A percentile compares a stretch with the other conserved stretches of the same genome.
These are phyloP conservation scores for Leucaena leucocephala DNA, from an alignment of 306 rosid species.

Conservation along the genomic window DNA sequence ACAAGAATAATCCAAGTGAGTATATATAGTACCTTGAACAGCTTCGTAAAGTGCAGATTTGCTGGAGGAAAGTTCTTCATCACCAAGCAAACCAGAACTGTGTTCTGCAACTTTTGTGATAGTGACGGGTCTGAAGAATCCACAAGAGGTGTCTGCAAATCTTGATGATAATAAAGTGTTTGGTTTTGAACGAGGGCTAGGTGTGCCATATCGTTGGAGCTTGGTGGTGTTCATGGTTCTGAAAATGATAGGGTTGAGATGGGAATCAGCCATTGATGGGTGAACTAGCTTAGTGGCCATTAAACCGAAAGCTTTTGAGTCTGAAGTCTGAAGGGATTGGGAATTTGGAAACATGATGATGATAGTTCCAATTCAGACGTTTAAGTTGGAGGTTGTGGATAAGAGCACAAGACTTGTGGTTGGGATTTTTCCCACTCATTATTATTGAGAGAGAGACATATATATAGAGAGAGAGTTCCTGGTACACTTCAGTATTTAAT, in stretches of 20 bases:
- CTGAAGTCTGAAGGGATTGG: neutral
- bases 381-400: neutral
- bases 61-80: conserved; percentile 52
- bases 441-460: neutral
- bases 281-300: conserved; percentile 59
- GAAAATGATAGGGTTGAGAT: conserved; percentile 28
- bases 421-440: neutral
- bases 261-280: conserved; percentile 50
- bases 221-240: conserved; percentile 45
- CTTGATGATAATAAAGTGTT: conserved; percentile 37
- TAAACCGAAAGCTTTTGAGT: neutral
- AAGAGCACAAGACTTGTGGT: neutral
- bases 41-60: conserved; percentile 61
- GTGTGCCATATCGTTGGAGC: conserved; percentile 34
- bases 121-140: conserved; percentile 46
- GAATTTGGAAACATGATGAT: neutral
- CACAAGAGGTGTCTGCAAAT: conserved; percentile 46
- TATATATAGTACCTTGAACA: conserved; percentile 55
- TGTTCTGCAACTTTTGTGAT: conserved; percentile 50
- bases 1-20: neutral
- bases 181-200: conserved; percentile 35
- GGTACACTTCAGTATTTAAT: neutral
- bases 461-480: neutral
- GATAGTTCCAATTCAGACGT: neutral
- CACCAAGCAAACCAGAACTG: conserved; percentile 49